Evolutionary conservation across 768 basidiomycete species (phyloP), one percentile per base, ranked within the genome.

Genomic region (Xanthoconium purpureum): DNA sequence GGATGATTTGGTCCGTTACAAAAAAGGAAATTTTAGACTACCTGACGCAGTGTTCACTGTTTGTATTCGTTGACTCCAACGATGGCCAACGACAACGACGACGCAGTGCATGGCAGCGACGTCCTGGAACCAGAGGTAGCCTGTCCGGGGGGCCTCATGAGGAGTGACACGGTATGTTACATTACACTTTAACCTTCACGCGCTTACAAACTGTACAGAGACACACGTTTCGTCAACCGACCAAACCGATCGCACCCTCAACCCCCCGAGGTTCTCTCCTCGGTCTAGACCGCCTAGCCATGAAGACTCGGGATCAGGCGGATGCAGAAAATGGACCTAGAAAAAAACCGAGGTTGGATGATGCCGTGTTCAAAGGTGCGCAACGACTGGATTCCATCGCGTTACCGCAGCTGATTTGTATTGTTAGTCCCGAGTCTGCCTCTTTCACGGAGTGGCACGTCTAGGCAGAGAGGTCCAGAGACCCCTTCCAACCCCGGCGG

Each of bases 401-500:
- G 1, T 9, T 29, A 28, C n/a, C 1, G 10, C 7, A 30, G 36
- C 36, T 63, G 2, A 63, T 52, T 30, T 10, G 24, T 17, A 14
- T 15, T 13, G 15, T 6, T 55, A 97, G 95, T 98, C 18, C 95
- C 95, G 0, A 80, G 71, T 38, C 70, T 95, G 20, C 95, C 94
- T 56, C 75, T 76, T 14, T 76, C 76, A 32, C 78, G 82, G 45
- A 73, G 68, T 39, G 71, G 75, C n/a, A 84, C 87, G 64, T 67
- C 79, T 3, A 82, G 96, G 6, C 85, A 89, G 57, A 77, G 89
- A 56, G 90, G 85, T 0, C 88, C 89, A 62, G 96, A 97, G 62
- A 98, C 96, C 0, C 96, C 96, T 0, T 96, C 95, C 18, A 91
- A 95, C 67, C 87, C 91, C 3, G 89, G 91, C 37, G 96, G 96